Conservation (phyloP, 164 flowering plant species). For the Piper longum region DNA sequence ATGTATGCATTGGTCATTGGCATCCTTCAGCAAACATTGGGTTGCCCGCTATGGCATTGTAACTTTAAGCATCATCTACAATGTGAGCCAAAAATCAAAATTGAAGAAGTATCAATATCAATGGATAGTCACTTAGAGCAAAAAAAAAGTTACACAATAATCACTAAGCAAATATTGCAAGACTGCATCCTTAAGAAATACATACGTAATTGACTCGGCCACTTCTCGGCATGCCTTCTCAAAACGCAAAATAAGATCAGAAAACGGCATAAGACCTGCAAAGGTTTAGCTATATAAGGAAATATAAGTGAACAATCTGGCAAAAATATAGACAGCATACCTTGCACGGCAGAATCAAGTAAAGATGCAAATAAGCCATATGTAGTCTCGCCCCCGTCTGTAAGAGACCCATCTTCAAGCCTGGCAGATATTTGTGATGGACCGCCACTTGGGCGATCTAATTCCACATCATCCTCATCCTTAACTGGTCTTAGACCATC, state of each 20-base stretch:
- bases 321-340: slow-evolving; percentile 18
- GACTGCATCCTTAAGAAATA: not conserved
- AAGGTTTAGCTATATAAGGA: not conserved
- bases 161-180: no score
- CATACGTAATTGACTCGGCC: slow-evolving; percentile 71
- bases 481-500: slow-evolving; percentile 25
- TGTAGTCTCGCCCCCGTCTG: slow-evolving; percentile 54
- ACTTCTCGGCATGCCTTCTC: slow-evolving; percentile 69
- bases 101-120: not conserved
- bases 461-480: slow-evolving; percentile 25
- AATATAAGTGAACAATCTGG: not conserved
- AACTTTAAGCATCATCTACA: not conserved
- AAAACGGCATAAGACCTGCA: slow-evolving; percentile 76
- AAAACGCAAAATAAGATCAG: slow-evolving; percentile 67
- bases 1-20: no score
- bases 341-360: slow-evolving; percentile 81
- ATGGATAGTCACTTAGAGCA: not conserved
- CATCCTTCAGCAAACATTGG: not conserved
- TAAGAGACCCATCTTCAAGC: slow-evolving; percentile 38
- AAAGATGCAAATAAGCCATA: slow-evolving; percentile 65
- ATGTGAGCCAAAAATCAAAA: not conserved
- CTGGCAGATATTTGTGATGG: slow-evolving; percentile 46
- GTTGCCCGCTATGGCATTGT: not conserved
- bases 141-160: no score
- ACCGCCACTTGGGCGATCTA: slow-evolving; percentile 22